A percentile compares a stretch with the other conserved stretches of the same genome.
Evolutionary conservation across 192 early-diverging fungal genomes (phyloP).

Genomic region (Ambispora gerdemannii): DNA sequence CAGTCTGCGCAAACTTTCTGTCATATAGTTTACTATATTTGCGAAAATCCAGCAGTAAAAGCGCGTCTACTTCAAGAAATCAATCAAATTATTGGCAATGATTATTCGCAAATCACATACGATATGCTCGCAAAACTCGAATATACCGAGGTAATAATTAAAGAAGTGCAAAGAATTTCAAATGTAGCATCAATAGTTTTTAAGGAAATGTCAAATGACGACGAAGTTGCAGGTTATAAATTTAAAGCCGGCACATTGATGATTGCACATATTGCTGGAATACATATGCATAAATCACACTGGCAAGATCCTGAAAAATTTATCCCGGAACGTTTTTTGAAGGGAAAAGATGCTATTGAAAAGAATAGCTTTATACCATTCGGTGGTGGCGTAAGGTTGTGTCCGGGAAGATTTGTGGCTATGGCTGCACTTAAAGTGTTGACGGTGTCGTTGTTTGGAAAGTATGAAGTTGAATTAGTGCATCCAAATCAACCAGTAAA

Average conservation of each 20-base stretch:
- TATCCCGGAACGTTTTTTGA: neutral
- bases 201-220: neutral
- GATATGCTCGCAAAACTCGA: neutral
- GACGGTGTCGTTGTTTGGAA: constrained; percentile 4
- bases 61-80: constrained; percentile 9
- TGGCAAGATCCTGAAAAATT: constrained; percentile 6
- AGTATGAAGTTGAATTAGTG: neutral
- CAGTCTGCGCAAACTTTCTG: constrained; percentile 7
- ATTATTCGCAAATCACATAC: neutral
- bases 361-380: constrained; percentile 10
- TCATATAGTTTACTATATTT: constrained; percentile 12
- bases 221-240: neutral
- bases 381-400: constrained; percentile 23
- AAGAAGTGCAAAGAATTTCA: neutral
- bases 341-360: neutral
- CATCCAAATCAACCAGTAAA: neutral
- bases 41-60: neutral
- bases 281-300: neutral
- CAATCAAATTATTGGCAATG: neutral
- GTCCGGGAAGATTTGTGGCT: constrained; percentile 20
- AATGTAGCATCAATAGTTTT: neutral
- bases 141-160: constrained; percentile 1
- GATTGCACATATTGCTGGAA: neutral
- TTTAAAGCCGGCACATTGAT: neutral
- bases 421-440: constrained; percentile 20